Evolutionary conservation across 2,329 filamentous ascomycete species (phyloP).

Genomic region (Aspergillus sp.): DNA sequence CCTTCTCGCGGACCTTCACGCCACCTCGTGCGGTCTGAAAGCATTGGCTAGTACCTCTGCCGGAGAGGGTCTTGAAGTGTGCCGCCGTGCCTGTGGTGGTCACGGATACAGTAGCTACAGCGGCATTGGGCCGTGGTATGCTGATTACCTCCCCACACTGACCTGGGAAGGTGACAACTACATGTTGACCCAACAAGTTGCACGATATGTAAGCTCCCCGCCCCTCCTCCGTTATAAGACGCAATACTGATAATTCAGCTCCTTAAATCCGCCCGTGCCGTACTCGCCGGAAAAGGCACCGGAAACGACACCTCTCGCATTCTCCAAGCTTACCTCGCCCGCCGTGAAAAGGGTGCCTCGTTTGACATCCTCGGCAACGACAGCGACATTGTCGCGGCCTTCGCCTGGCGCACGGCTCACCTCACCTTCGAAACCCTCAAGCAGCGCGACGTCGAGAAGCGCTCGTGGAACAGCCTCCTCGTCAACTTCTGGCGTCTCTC

Average conservation of each 20-base stretch:
- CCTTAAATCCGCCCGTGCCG: constrained; percentile 71
- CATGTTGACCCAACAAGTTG: constrained; percentile 79
- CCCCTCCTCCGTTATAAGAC: not conserved
- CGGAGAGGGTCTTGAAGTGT: constrained; percentile 72
- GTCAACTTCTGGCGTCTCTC: constrained; percentile 76
- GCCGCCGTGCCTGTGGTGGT: constrained; percentile 72
- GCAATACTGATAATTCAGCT: constrained; percentile 43
- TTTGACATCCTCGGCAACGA: constrained; percentile 73
- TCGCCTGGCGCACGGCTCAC: constrained; percentile 72
- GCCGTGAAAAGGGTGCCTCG: constrained; percentile 69
- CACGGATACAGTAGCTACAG: constrained; percentile 75
- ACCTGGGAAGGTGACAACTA: constrained; percentile 82
- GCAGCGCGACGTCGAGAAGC: constrained; percentile 72
- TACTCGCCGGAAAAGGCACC: constrained; percentile 63
- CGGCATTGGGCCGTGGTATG: constrained; percentile 73
- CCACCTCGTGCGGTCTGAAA: constrained; percentile 74
- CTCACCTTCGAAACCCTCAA: constrained; percentile 74
- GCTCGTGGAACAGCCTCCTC: constrained; percentile 73
- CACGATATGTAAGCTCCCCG: constrained; percentile 59
- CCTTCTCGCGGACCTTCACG: constrained; percentile 71
- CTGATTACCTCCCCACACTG: constrained; percentile 70
- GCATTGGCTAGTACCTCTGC: constrained; percentile 70
- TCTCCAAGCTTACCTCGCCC: constrained; percentile 62
- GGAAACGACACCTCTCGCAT: constrained; percentile 69
- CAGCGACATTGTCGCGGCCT: constrained; percentile 69